Conservation (phyloP, 2,329 filamentous ascomycete genomes). For the Aspergillus jensenii region DNA sequence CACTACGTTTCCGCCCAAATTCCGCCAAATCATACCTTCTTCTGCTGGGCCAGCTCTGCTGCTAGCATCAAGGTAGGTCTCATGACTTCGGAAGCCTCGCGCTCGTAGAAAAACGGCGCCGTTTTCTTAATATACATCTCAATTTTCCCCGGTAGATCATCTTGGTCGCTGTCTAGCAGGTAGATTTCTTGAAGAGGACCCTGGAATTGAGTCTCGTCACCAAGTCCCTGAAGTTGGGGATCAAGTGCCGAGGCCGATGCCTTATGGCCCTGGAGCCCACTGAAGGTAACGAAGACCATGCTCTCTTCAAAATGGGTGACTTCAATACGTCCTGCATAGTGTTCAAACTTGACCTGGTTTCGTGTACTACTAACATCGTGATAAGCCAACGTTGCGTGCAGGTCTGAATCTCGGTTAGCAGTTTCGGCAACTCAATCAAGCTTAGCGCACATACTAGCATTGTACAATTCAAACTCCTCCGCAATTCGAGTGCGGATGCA, state of each 20-base stretch:
- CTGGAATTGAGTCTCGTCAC: constrained; percentile 40
- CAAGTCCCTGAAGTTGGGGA: constrained; percentile 42
- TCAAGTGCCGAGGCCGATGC: constrained; percentile 37
- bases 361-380: constrained; percentile 52
- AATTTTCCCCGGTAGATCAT: constrained; percentile 53
- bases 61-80: constrained; percentile 48
- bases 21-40: constrained; percentile 31
- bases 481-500: constrained; percentile 60
- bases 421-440: not conserved
- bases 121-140: constrained; percentile 56
- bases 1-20: not conserved
- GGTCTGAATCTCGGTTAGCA: constrained; percentile 30
- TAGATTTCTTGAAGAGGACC: constrained; percentile 43
- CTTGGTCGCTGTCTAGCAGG: constrained; percentile 50
- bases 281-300: constrained; percentile 49
- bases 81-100: constrained; percentile 53
- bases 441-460: constrained; percentile 42
- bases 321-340: constrained; percentile 54
- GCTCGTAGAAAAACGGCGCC: constrained; percentile 46
- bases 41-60: constrained; percentile 37
- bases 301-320: constrained; percentile 57
- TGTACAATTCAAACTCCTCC: constrained; percentile 60
- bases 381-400: constrained; percentile 55
- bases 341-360: constrained; percentile 49
- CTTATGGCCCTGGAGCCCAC: constrained; percentile 41